Evolutionary conservation across 2,329 filamentous ascomycete genomes (phyloP).

Genomic region (Didymella sp.): DNA sequence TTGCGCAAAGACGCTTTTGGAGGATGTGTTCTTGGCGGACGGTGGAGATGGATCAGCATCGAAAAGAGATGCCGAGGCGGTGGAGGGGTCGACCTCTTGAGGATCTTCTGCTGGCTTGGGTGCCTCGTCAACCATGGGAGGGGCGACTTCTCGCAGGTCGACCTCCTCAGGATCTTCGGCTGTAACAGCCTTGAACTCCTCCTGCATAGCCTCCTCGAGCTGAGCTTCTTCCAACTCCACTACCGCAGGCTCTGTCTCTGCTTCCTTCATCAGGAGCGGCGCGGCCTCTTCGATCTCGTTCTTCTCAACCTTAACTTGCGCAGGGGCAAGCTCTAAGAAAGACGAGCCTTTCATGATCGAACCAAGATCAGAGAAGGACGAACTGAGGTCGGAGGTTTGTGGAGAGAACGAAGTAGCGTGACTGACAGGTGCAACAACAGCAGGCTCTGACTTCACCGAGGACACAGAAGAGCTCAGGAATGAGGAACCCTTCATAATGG

Average conservation of each 20-base stretch:
- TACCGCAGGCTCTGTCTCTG: background rate
- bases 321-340: slow-evolving; percentile 21
- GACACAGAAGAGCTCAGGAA: slow-evolving; percentile 19
- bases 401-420: background rate
- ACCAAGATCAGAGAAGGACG: slow-evolving; percentile 23
- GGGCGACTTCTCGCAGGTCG: background rate
- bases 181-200: slow-evolving; percentile 9
- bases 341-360: slow-evolving; percentile 38
- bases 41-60: slow-evolving; percentile 26
- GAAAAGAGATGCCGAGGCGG: slow-evolving; percentile 35
- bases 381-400: slow-evolving; percentile 1
- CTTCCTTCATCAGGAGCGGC: slow-evolving; percentile 7
- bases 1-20: slow-evolving; percentile 28
- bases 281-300: slow-evolving; percentile 5
- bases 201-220: slow-evolving; percentile 10
- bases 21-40: slow-evolving; percentile 11
- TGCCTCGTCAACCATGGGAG: background rate
- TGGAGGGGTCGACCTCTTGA: background rate
- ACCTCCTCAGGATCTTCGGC: slow-evolving; percentile 6
- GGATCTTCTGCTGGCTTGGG: background rate
- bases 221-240: slow-evolving; percentile 1
- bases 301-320: slow-evolving; percentile 6
- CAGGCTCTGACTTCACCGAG: slow-evolving; percentile 4
- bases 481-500: slow-evolving; percentile 37
- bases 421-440: background rate